phyloP scores from a whole-genome alignment of 225 moss, liverwort and hornwort species.

The Asterella californica region DNA sequence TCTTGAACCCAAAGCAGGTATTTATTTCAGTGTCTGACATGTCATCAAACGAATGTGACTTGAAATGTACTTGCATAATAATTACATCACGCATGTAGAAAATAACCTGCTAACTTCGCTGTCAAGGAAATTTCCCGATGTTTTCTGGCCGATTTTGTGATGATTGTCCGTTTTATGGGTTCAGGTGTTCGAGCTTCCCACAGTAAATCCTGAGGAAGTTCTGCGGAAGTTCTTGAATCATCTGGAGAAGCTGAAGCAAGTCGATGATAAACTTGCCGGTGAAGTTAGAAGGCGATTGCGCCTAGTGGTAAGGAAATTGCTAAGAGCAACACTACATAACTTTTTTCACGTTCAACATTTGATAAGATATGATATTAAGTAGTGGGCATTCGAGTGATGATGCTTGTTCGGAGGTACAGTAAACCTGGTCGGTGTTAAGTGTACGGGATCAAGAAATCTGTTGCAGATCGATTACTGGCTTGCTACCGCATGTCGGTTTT shows the following conservation, averaged over 20 bases:
- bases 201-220: conserved; percentile 59
- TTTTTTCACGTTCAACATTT: background rate
- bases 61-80: no score
- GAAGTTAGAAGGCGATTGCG: conserved; percentile 64
- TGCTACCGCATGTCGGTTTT: background rate
- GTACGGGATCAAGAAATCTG: background rate
- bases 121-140: no score
- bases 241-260: conserved; percentile 51
- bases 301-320: conserved; percentile 51
- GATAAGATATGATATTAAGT: background rate
- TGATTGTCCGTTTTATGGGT: background rate
- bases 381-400: background rate
- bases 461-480: background rate
- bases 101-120: no score
- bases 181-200: conserved; percentile 68
- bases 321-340: background rate
- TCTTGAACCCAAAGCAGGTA: conserved; percentile 79
- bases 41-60: background rate
- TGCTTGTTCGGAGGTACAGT: background rate
- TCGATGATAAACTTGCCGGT: conserved; percentile 53
- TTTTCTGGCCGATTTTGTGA: background rate
- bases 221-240: conserved; percentile 45
- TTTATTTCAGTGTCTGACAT: background rate
- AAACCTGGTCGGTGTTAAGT: background rate
- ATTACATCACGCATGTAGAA: no score